A percentile compares a stretch with the other conserved stretches of the same genome.
phyloP scores from a whole-genome alignment of 768 basidiomycete species.

The Butyriboletus loyo region DNA sequence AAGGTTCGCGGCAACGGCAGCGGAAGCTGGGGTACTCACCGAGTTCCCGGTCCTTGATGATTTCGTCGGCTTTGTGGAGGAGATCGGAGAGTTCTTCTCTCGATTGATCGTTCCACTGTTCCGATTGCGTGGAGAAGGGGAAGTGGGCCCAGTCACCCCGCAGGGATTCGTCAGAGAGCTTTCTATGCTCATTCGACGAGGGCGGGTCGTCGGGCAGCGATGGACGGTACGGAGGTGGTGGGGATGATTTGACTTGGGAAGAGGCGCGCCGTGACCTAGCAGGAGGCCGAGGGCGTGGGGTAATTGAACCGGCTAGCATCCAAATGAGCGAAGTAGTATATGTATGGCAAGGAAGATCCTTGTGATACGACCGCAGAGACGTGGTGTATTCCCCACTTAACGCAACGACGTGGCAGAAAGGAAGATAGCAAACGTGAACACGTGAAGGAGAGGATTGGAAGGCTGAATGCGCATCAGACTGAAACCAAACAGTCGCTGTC shows the following conservation, averaged over 20 bases:
- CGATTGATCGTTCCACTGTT: slow-evolving; percentile 64
- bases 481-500: slow-evolving; percentile 7
- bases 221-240: slow-evolving; percentile 59
- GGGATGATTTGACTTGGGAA: slow-evolving; percentile 36
- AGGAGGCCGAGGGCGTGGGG: slow-evolving; percentile 66
- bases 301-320: slow-evolving; percentile 40
- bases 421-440: neutral
- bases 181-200: slow-evolving; percentile 30
- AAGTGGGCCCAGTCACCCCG: slow-evolving; percentile 10
- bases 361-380: neutral
- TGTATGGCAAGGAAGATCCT: slow-evolving; percentile 12
- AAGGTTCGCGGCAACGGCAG: slow-evolving; percentile 1
- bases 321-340: slow-evolving; percentile 31
- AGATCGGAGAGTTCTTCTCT: slow-evolving; percentile 69
- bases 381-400: neutral
- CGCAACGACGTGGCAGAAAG: slow-evolving; percentile 1
- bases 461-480: slow-evolving; percentile 22
- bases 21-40: slow-evolving; percentile 44
- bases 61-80: slow-evolving; percentile 66
- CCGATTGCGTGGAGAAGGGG: slow-evolving; percentile 30
- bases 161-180: slow-evolving; percentile 29
- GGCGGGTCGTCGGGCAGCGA: slow-evolving; percentile 32
- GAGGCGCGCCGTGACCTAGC: slow-evolving; percentile 57
- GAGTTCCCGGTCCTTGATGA: slow-evolving; percentile 74
- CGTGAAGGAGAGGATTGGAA: neutral